phyloP scores from a whole-genome alignment of 345 rosid genomes.

The Arabidopsis suecica region DNA sequence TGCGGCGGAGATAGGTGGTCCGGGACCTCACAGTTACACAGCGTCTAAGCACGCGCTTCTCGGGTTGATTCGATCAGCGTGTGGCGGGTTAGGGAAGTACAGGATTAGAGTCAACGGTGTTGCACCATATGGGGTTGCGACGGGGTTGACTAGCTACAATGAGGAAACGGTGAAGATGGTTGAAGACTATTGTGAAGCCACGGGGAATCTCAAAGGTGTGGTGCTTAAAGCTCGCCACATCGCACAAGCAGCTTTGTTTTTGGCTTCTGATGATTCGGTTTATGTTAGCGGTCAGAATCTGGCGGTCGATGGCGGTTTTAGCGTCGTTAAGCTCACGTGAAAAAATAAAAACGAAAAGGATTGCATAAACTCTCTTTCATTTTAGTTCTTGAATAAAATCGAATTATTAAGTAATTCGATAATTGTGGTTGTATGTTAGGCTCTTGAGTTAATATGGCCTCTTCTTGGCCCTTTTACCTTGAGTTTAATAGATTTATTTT shows the following conservation, averaged over 20 bases:
- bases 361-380: background rate
- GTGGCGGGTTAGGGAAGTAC: constrained; percentile 68
- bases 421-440: background rate
- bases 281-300: constrained; percentile 82
- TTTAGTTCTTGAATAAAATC: background rate
- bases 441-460: background rate
- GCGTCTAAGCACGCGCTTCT: constrained; percentile 70
- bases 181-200: constrained; percentile 47
- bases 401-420: background rate
- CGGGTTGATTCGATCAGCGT: constrained; percentile 70
- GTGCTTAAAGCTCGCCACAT: constrained; percentile 68
- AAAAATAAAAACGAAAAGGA: no score
- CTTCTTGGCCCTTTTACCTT: background rate
- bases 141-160: constrained; percentile 59
- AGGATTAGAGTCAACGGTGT: constrained; percentile 84
- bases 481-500: background rate
- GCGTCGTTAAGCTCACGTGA: constrained; percentile 46
- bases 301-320: constrained; percentile 79
- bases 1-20: constrained; percentile 56
- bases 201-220: constrained; percentile 65
- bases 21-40: constrained; percentile 71
- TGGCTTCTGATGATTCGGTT: constrained; percentile 81
- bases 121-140: constrained; percentile 74
- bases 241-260: constrained; percentile 83
- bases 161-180: constrained; percentile 50